A percentile compares a stretch with the other conserved stretches of the same genome.
Evolutionary conservation across 1,284 basidiomycete species (phyloP).

Genomic region (Ustilago cynodontis): DNA sequence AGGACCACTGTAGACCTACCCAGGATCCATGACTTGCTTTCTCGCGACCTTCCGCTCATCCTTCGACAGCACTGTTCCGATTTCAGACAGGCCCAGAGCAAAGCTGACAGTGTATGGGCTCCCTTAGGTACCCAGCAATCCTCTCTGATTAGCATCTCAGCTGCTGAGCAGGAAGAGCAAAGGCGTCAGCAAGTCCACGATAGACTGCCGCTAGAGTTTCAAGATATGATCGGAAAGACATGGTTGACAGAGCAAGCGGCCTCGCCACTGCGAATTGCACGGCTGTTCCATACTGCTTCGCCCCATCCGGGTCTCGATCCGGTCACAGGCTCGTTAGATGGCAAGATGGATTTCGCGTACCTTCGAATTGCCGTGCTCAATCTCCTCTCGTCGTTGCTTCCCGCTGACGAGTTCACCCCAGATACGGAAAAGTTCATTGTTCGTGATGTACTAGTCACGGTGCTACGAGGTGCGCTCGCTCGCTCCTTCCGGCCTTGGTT

Average conservation of each 20-base stretch:
- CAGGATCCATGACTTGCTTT: slow-evolving; percentile 34
- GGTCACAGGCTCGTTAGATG: slow-evolving; percentile 24
- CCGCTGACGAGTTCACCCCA: slow-evolving; percentile 46
- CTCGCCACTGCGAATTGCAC: slow-evolving; percentile 26
- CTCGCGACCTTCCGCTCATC: slow-evolving; percentile 44
- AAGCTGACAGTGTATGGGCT: slow-evolving; percentile 32
- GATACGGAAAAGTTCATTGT: slow-evolving; percentile 54
- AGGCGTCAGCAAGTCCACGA: slow-evolving; percentile 22
- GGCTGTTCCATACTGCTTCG: slow-evolving; percentile 25
- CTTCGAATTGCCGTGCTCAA: slow-evolving; percentile 38
- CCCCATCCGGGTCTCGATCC: slow-evolving; percentile 48
- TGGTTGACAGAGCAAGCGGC: background rate
- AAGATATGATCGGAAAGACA: background rate
- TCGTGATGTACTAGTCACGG: slow-evolving; percentile 49
- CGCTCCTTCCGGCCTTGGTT: slow-evolving; percentile 50
- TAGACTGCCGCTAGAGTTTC: slow-evolving; percentile 2
- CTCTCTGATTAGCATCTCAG: background rate
- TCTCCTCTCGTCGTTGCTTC: slow-evolving; percentile 38
- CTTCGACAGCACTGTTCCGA: slow-evolving; percentile 45
- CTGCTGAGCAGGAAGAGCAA: slow-evolving; percentile 12
- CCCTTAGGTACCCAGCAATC: slow-evolving; percentile 19
- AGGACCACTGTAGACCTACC: slow-evolving; percentile 11
- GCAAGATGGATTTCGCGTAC: slow-evolving; percentile 41
- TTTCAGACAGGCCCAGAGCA: slow-evolving; percentile 29
- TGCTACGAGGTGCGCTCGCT: slow-evolving; percentile 40